Conservation (phyloP, 2,329 filamentous ascomycete genomes). For the Sporothrix mexicana region DNA sequence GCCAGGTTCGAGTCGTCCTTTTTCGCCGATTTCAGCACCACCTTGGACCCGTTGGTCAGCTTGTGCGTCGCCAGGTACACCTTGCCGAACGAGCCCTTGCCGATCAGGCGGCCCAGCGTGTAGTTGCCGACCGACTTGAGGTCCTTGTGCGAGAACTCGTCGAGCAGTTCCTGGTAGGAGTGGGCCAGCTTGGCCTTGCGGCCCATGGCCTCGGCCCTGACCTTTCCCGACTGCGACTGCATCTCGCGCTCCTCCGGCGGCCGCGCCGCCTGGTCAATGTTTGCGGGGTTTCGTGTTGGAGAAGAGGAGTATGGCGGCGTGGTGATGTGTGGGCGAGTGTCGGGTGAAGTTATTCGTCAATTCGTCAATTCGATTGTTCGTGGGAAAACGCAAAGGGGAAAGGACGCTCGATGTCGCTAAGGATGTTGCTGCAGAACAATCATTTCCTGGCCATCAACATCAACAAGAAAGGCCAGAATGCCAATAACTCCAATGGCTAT, state of each 20-base stretch:
- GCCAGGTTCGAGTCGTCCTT: slow-evolving; percentile 95
- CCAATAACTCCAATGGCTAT: too few relatives aligned
- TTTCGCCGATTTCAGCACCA: slow-evolving; percentile 97
- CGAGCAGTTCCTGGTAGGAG: slow-evolving; percentile 94
- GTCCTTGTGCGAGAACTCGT: slow-evolving; percentile 94
- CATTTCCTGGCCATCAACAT: background rate
- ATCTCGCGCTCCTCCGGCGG: slow-evolving; percentile 17
- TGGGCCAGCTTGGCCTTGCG: slow-evolving; percentile 82
- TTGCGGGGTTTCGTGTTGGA: background rate
- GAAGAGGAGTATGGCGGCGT: background rate
- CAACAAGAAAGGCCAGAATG: background rate
- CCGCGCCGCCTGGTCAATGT: slow-evolving; percentile 29
- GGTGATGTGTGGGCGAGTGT: background rate
- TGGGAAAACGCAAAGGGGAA: too few relatives aligned
- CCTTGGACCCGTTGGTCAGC: slow-evolving; percentile 98
- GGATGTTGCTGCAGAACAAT: background rate
- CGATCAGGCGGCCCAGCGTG: slow-evolving; percentile 85
- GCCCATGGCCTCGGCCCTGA: slow-evolving; percentile 75
- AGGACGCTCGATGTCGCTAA: background rate
- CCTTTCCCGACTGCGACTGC: slow-evolving; percentile 59
- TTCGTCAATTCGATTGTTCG: background rate
- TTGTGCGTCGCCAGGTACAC: slow-evolving; percentile 96
- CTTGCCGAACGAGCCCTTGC: slow-evolving; percentile 97
- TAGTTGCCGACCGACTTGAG: slow-evolving; percentile 95
- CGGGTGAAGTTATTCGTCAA: background rate